A percentile compares a stretch with the other conserved stretches of the same genome.
These are phyloP conservation scores for Leccinum variicolor DNA, from an alignment of 768 basidiomycete genomes.

Conservation along the genomic window DNA sequence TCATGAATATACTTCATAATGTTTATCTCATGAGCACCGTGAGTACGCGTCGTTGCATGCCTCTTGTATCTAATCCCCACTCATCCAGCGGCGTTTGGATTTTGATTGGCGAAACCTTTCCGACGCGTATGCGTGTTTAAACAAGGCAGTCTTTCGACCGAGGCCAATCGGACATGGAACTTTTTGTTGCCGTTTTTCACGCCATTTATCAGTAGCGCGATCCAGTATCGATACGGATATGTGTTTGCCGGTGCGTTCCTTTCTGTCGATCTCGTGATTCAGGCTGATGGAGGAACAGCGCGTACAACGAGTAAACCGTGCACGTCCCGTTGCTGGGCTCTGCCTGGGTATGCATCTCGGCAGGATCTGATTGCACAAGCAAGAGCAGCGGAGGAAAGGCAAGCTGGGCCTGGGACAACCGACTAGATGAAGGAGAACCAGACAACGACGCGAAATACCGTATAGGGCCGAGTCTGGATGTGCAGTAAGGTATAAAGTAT, in stretches of 20 bases:
- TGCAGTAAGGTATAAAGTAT: no score
- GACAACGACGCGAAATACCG: no score
- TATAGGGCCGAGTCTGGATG: no score
- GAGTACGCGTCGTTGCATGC: conserved; percentile 4
- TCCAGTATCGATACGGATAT: conserved; percentile 63
- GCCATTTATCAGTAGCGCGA: conserved; percentile 60
- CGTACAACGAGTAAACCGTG: conserved; percentile 72
- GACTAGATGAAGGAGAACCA: no score
- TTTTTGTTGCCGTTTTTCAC: conserved; percentile 77
- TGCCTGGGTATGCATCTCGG: conserved; percentile 48
- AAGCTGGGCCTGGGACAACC: neutral
- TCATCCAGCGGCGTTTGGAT: conserved; percentile 61
- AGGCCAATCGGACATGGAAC: conserved; percentile 68
- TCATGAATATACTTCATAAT: conserved; percentile 69
- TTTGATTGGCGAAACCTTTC: conserved; percentile 74
- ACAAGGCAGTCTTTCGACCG: conserved; percentile 64
- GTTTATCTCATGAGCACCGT: conserved; percentile 72
- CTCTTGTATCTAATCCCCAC: neutral
- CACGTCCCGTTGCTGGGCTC: conserved; percentile 60
- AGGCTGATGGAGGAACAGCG: conserved; percentile 25
- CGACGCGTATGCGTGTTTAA: conserved; percentile 70
- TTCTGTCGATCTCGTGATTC: neutral
- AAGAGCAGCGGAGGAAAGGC: conserved; percentile 34
- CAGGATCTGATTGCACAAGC: conserved; percentile 44
- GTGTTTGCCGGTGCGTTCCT: conserved; percentile 55